Evolutionary conservation across 2,329 filamentous ascomycete genomes (phyloP), one percentile per base, ranked within the genome.

Genomic region (Fusarium torreyae): DNA sequence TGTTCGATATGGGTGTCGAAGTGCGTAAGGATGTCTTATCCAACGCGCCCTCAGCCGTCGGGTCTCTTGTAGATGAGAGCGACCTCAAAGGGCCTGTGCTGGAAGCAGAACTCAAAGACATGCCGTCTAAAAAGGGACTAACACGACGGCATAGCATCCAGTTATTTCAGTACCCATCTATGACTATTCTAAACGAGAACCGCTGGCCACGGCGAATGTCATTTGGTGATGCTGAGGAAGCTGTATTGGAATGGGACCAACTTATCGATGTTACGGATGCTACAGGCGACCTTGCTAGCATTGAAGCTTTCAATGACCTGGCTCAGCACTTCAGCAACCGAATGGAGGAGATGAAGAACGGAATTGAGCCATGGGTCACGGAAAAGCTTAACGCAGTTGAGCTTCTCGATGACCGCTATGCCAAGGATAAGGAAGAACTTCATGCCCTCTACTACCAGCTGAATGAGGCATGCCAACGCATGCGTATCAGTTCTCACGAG

Each of bases 181-280:
- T 70, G 53, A 79, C 59, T 3, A 67, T 64, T 8, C 78, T 82
- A 3, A 85, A 88, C 63, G 89, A 92, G 65, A 84, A 84, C 28
- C 87, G 87, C 59, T 93, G 90, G 87, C 88, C 91, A 2, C 88
- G 92, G 3, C 87, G 91, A 43, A 84, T 94, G 67, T 94, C 92
- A 6, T 94, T 94, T 77, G 89, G 90, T 60, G 86, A 91, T 44
- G 92, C 91, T 2, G 91, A 93, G 79, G 91, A 94, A 63, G 91
- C 89, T n/a, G 81, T 94, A 9, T 80, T 94, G 2, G 83, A 81
- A 17, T 94, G 92, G 91, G 82, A 87, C 7, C 85, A 87, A 48
- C 78, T 91, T 26, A 77, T 83, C 6, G 80, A 82, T 56, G 64
- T 85, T 3, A 67, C 71, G 31, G 81, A 84, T 18, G 55, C 60